A percentile compares a stretch with the other conserved stretches of the same genome.
Conservation (phyloP, 1,284 basidiomycete species). For the Leccinum solheimii region DNA sequence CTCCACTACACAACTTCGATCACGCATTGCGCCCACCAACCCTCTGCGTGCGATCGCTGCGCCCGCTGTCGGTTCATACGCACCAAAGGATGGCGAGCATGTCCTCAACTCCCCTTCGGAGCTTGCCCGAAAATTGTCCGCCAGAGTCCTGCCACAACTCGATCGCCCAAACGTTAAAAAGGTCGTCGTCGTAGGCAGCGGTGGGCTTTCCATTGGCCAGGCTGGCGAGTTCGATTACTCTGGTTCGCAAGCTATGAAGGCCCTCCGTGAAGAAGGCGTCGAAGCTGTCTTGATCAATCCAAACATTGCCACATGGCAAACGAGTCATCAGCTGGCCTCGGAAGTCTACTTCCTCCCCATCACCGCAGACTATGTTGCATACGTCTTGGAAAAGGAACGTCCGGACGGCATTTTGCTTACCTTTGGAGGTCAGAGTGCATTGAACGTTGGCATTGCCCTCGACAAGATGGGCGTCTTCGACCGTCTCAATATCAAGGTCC, state of each 20-base stretch:
- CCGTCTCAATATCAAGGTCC: conserved; percentile 89
- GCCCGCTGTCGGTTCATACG: conserved; percentile 75
- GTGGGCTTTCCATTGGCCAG: conserved; percentile 96
- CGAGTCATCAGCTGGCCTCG: conserved; percentile 93
- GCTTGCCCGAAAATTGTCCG: conserved; percentile 87
- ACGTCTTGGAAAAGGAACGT: conserved; percentile 97
- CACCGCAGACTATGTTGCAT: conserved; percentile 97
- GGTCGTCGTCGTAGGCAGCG: conserved; percentile 95
- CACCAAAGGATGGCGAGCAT: conserved; percentile 70
- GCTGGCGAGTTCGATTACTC: conserved; percentile 99
- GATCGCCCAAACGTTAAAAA: conserved; percentile 90
- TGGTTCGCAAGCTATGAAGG: conserved; percentile 98
- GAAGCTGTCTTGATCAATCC: conserved; percentile 96
- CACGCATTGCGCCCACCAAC: conserved; percentile 37
- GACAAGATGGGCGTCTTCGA: conserved; percentile 98
- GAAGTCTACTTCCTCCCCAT: conserved; percentile 99
- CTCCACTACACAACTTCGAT: conserved; percentile 35
- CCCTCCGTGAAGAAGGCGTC: conserved; percentile 93
- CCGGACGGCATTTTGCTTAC: conserved; percentile 98
- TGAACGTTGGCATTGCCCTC: conserved; percentile 97
- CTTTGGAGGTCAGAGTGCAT: conserved; percentile 96
- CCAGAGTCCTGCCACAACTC: conserved; percentile 86
- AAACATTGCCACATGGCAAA: conserved; percentile 97
- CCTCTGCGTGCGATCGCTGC: conserved; percentile 69
- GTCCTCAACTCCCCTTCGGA: conserved; percentile 92